Evolutionary conservation across 371 early-diverging fungal species (phyloP).

Genomic region (Mucor velutinosus): DNA sequence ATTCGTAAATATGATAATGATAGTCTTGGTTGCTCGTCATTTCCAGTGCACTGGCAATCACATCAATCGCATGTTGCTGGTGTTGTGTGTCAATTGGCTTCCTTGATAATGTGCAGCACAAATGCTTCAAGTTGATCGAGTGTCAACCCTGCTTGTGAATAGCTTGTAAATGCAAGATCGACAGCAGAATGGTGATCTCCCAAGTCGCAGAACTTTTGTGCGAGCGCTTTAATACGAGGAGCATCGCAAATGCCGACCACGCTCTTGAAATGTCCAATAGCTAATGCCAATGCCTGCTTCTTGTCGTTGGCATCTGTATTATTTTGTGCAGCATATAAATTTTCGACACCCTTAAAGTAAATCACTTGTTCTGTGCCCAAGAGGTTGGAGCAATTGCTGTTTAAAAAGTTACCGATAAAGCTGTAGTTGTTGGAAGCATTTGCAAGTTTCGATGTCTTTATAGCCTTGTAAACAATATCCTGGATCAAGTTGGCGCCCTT

Average conservation of each 20-base stretch:
- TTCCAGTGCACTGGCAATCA: constrained; percentile 2
- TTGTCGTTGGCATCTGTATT: not conserved
- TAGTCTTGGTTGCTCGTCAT: constrained; percentile 1
- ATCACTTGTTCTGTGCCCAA: constrained; percentile 3
- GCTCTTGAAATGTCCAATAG: constrained; percentile 3
- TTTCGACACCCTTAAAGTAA: constrained; percentile 22
- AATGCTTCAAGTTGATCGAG: not conserved
- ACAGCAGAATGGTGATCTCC: constrained; percentile 2
- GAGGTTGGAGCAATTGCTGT: not conserved
- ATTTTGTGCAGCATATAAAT: constrained; percentile 4
- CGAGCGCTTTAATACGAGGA: not conserved
- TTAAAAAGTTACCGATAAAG: constrained; percentile 8
- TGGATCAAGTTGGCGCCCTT: constrained; percentile 9
- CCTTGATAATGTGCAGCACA: not conserved
- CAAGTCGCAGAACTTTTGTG: not conserved
- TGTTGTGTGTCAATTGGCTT: not conserved
- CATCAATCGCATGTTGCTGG: not conserved
- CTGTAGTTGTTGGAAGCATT: not conserved
- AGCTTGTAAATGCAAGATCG: constrained; percentile 5
- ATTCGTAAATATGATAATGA: constrained; percentile 13
- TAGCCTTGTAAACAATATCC: constrained; percentile 7
- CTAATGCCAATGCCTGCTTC: not conserved
- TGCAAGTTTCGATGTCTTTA: not conserved
- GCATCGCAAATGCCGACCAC: not conserved
- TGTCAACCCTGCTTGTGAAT: not conserved